Conservation (phyloP, 2,329 filamentous ascomycete species). For the Paracoccidioides lutzii region DNA sequence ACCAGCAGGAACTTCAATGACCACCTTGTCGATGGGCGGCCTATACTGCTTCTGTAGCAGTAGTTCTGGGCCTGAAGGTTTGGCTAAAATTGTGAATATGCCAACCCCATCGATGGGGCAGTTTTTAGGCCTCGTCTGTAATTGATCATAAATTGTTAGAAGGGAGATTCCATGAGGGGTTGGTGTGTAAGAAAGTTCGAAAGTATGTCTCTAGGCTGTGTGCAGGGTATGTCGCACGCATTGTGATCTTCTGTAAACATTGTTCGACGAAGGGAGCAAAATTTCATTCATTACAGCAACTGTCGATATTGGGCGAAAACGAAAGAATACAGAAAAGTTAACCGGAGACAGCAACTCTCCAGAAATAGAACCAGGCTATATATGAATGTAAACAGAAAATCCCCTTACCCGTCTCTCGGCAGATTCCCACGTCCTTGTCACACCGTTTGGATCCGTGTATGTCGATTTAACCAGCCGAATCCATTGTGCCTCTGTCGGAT, state of each 20-base stretch:
- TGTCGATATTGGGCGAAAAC: too few relatives aligned
- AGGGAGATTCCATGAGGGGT: not conserved
- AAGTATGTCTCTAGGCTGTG: not conserved
- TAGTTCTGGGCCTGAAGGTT: slow-evolving; percentile 37
- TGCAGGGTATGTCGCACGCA: not conserved
- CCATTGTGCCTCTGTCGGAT: slow-evolving; percentile 30
- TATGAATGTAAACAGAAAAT: not conserved
- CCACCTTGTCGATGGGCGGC: slow-evolving; percentile 45
- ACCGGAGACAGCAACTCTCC: too few relatives aligned
- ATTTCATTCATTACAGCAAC: too few relatives aligned
- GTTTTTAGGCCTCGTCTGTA: slow-evolving; percentile 36
- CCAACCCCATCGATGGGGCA: slow-evolving; percentile 45
- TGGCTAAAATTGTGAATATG: slow-evolving; percentile 45
- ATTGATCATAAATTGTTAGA: not conserved
- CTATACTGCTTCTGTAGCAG: slow-evolving; percentile 49
- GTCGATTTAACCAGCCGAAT: slow-evolving; percentile 30
- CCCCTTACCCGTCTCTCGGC: slow-evolving; percentile 31
- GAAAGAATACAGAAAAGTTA: not conserved
- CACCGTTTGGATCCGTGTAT: slow-evolving; percentile 32
- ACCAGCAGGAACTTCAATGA: slow-evolving; percentile 49
- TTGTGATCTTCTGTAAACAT: too few relatives aligned
- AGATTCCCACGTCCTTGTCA: slow-evolving; percentile 33
- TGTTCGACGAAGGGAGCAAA: not conserved
- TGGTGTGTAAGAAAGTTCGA: not conserved
- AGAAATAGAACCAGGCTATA: slow-evolving; percentile 9